Evolutionary conservation across 805 yeast genomes (phyloP), one percentile per base, ranked within the genome.

Genomic region (Hanseniaspora vineae): DNA sequence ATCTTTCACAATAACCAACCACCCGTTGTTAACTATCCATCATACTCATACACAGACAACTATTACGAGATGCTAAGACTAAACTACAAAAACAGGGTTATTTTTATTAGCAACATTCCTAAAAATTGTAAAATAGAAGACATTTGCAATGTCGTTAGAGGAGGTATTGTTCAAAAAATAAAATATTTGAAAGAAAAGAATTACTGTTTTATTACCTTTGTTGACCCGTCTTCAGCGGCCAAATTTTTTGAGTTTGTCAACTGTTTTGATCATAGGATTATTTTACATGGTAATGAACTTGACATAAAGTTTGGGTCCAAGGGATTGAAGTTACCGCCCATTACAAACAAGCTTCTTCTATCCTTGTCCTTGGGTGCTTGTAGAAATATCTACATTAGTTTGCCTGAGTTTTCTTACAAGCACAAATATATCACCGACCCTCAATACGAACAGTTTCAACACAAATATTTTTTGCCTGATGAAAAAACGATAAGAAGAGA

Each of bases 301-400:
- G 77, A 73, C 50, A 76, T 84, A 35, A 84, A 84, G 12, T 84
- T 90, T 90, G 86, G 71, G 13, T 44, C 45, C 12, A 44, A 32
- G 14, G 67, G 80, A 39, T 74, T 76, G 39, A 78, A 78, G 54
- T 69, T 82, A 14, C 88, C 89, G 1, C 79, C 83, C 0, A 56
- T 83, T 32, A 70, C 71, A 35, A 69, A 76, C 42, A 69, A 72
- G 1, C 70, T 84, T 42, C 66, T 78, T 0, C 61, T 75, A 42
- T 86, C 86, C 2, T 84, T 81, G 2, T 75, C 84, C 1, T 73
- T 75, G 2, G 88, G 89, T 31, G 90, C 89, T 2, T 77, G 84
- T 32, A 73, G 94, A 67, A 84, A 84, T 58, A 76, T 84, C 14
- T 84, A 84, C 60, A 77, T 84, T 50, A 88, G 90, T 35, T 63